phyloP scores from a whole-genome alignment of 83 land plant species.

The Thuja plicata region DNA sequence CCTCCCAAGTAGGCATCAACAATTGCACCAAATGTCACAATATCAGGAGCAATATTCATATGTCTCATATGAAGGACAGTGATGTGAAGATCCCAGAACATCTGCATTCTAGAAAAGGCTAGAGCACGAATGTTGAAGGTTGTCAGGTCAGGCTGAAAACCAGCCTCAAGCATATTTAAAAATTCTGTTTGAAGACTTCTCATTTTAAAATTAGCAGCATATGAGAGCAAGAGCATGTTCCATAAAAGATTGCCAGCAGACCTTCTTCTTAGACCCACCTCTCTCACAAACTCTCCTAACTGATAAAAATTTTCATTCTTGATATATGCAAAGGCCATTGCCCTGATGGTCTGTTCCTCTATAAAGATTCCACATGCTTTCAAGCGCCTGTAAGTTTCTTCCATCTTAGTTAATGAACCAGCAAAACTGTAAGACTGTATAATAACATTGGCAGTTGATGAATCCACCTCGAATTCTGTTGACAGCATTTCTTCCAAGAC shows the following conservation, averaged over 20 bases:
- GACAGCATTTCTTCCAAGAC: conserved; percentile 57
- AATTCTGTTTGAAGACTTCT: conserved; percentile 72
- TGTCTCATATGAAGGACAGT: conserved; percentile 73
- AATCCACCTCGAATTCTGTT: conserved; percentile 51
- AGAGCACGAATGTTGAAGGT: conserved; percentile 81
- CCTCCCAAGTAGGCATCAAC: conserved; percentile 75
- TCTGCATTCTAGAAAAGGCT: conserved; percentile 77
- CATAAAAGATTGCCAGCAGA: conserved; percentile 73
- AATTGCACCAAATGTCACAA: conserved; percentile 89
- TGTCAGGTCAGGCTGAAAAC: conserved; percentile 72
- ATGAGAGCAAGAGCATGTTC: conserved; percentile 81
- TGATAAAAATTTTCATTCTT: conserved; percentile 47
- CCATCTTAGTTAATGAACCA: conserved; percentile 73
- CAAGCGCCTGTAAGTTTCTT: conserved; percentile 47
- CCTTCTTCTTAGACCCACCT: conserved; percentile 65
- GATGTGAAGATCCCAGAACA: conserved; percentile 91
- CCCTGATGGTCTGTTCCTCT: conserved; percentile 57
- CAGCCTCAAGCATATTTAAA: conserved; percentile 63
- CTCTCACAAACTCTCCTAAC: conserved; percentile 63
- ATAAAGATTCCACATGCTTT: conserved; percentile 55
- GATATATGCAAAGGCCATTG: conserved; percentile 69
- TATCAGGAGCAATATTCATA: conserved; percentile 65
- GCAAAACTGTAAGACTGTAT: conserved; percentile 57
- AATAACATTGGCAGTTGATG: conserved; percentile 54
- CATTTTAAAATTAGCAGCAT: conserved; percentile 90